These are phyloP conservation scores for Lecanicillium sp. DNA, from an alignment of 2,329 filamentous ascomycete species.

Conservation along the genomic window DNA sequence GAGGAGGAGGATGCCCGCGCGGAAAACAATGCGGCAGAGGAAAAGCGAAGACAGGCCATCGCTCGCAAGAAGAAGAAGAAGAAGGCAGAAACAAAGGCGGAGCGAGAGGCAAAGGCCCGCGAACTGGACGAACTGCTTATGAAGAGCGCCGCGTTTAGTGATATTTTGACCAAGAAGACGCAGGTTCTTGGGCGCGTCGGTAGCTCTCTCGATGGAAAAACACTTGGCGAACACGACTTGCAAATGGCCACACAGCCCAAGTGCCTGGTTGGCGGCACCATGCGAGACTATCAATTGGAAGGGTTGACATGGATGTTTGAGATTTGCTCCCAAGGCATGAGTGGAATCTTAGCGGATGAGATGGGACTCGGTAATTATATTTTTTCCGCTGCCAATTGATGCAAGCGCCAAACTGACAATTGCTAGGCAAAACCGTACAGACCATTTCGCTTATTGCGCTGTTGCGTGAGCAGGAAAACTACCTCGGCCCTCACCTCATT, in stretches of 20 bases:
- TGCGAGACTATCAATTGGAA: slow-evolving; percentile 91
- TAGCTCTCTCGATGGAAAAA: slow-evolving; percentile 50
- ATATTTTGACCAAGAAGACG: slow-evolving; percentile 57
- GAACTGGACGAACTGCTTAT: slow-evolving; percentile 52
- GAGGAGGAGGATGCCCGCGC: slow-evolving; percentile 27
- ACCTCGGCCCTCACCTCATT: slow-evolving; percentile 81
- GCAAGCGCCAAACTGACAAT: slow-evolving; percentile 5
- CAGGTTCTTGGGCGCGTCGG: slow-evolving; percentile 55
- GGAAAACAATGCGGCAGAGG: slow-evolving; percentile 41
- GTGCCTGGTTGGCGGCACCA: slow-evolving; percentile 76
- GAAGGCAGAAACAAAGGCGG: slow-evolving; percentile 43
- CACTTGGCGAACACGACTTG: slow-evolving; percentile 57
- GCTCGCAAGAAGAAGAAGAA: slow-evolving; percentile 35
- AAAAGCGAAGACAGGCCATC: slow-evolving; percentile 31
- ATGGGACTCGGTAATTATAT: slow-evolving; percentile 63
- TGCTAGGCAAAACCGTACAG: slow-evolving; percentile 76
- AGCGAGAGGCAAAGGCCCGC: slow-evolving; percentile 49
- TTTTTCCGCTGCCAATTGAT: background rate
- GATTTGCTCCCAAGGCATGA: slow-evolving; percentile 70
- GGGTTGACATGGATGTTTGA: slow-evolving; percentile 95
- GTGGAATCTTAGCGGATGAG: slow-evolving; percentile 86
- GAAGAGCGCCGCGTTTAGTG: slow-evolving; percentile 53
- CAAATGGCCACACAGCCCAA: slow-evolving; percentile 79
- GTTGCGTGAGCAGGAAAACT: slow-evolving; percentile 76
- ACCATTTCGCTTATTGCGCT: slow-evolving; percentile 83